Conservation (phyloP, 345 rosid species). For the Noccaea bulbosa region DNA sequence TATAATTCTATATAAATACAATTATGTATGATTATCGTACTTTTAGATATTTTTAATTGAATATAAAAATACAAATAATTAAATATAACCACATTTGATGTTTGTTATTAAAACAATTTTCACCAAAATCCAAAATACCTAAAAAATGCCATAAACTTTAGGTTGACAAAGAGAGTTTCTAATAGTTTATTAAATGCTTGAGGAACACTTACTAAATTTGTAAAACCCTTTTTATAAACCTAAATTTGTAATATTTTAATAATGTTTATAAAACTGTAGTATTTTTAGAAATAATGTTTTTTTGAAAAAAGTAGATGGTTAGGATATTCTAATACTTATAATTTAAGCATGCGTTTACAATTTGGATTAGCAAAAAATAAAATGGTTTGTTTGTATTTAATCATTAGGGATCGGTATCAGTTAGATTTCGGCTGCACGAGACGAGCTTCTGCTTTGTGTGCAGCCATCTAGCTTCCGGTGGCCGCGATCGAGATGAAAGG, state of each 20-base stretch:
- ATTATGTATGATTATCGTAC: neutral
- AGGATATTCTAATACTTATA: neutral
- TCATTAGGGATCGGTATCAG: slow-evolving; percentile 78
- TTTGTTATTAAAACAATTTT: too few relatives aligned
- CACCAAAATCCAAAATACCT: neutral
- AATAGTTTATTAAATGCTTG: neutral
- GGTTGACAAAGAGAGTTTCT: neutral
- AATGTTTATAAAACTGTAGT: neutral
- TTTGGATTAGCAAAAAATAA: neutral
- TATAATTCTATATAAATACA: neutral
- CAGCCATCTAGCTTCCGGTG: slow-evolving; percentile 85
- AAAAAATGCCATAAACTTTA: neutral
- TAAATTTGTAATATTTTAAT: neutral
- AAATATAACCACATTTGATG: too few relatives aligned
- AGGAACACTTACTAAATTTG: neutral
- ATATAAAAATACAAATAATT: too few relatives aligned
- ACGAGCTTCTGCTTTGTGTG: slow-evolving; percentile 86
- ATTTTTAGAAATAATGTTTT: neutral
- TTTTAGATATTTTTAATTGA: too few relatives aligned
- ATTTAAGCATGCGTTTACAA: neutral
- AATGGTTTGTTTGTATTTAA: neutral
- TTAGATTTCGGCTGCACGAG: slow-evolving; percentile 67
- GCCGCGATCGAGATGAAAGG: slow-evolving; percentile 70
- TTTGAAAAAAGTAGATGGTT: too few relatives aligned
- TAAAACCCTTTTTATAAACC: neutral